phyloP scores from a whole-genome alignment of 116 monocot species.

The Phalaenopsis hybrid region DNA sequence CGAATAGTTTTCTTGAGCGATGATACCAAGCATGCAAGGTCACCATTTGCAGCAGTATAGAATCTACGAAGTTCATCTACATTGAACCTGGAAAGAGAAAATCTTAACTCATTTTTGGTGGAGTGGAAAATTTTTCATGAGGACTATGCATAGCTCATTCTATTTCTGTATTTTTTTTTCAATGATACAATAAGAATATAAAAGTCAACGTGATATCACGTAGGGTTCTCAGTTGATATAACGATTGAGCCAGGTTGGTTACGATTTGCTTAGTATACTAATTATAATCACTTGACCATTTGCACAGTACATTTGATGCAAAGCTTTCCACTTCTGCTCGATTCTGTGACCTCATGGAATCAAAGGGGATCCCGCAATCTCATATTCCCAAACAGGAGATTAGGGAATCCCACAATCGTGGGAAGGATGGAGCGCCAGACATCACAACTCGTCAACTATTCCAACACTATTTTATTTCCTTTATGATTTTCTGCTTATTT shows the following conservation, averaged over 20 bases:
- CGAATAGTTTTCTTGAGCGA: conserved; percentile 80
- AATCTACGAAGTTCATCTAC: conserved; percentile 78
- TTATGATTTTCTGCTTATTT: too few relatives aligned
- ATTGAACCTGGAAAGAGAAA: conserved; percentile 47
- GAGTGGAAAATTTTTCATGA: neutral
- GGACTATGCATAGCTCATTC: neutral
- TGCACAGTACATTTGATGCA: neutral
- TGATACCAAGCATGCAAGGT: conserved; percentile 46
- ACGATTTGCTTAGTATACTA: neutral
- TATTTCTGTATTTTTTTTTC: neutral
- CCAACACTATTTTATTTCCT: too few relatives aligned
- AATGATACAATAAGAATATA: neutral
- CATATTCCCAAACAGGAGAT: too few relatives aligned
- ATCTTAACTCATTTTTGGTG: neutral
- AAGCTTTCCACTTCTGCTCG: too few relatives aligned
- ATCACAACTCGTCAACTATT: too few relatives aligned
- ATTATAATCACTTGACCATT: neutral
- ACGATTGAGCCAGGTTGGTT: neutral
- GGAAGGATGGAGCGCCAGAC: too few relatives aligned
- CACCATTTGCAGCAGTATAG: conserved; percentile 63
- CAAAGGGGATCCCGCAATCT: too few relatives aligned
- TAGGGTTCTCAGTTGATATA: neutral
- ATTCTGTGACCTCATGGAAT: too few relatives aligned
- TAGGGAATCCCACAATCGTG: too few relatives aligned
- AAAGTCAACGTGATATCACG: neutral